These are phyloP conservation scores for Chlorella variabilis DNA, from an alignment of 163 green algal species.

Conservation along the genomic window DNA sequence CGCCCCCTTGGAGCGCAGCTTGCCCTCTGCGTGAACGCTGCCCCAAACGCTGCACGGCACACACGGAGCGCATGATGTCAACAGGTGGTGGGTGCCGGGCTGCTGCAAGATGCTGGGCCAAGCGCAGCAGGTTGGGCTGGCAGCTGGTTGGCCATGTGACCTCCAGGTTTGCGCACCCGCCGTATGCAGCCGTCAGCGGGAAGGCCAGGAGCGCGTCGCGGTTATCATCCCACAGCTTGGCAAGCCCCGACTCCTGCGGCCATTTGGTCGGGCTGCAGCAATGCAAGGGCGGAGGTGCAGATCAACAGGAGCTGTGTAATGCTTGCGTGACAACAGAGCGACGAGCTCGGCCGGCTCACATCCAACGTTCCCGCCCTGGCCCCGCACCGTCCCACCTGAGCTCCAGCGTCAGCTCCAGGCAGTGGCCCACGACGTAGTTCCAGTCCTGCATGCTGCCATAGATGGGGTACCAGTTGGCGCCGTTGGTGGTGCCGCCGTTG, in stretches of 20 bases:
- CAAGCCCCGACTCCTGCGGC: constrained; percentile 61
- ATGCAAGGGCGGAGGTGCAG: neutral
- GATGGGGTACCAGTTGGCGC: constrained; percentile 90
- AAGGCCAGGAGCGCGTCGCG: constrained; percentile 66
- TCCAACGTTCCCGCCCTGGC: too few species aligned
- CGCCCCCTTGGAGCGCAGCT: constrained; percentile 22
- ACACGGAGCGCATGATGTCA: too few species aligned
- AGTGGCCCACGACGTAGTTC: constrained; percentile 79
- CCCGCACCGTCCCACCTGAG: constrained; percentile 66
- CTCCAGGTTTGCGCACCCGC: constrained; percentile 53
- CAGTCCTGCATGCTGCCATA: constrained; percentile 89
- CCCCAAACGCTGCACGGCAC: constrained; percentile 38
- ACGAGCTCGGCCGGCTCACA: too few species aligned
- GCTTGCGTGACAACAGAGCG: neutral
- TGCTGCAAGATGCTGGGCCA: neutral
- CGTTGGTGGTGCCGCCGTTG: constrained; percentile 87
- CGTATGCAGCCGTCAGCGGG: constrained; percentile 52
- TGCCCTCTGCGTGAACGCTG: constrained; percentile 29
- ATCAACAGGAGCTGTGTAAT: neutral
- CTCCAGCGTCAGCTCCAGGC: constrained; percentile 92
- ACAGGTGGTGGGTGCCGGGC: too few species aligned
- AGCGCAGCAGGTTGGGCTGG: neutral
- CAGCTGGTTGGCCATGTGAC: neutral
- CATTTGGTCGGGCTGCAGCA: constrained; percentile 72
- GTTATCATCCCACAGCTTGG: constrained; percentile 75